Base-by-base conservation (phyloP, 1,284 basidiomycete species). In the Coriolopsis trogii region DNA sequence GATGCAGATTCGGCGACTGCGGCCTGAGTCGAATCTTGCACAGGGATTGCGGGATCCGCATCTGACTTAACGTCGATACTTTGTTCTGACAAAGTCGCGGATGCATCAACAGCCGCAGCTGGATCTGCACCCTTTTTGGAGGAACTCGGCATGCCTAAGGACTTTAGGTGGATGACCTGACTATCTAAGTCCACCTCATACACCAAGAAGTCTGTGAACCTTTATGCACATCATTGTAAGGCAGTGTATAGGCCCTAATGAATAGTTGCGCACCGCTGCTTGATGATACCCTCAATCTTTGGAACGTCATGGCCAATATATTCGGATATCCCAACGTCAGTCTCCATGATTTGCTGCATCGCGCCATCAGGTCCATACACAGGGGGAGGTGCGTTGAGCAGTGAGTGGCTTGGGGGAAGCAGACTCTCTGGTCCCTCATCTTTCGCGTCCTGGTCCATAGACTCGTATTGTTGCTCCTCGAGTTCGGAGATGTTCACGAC, bases 181-280 rank as follows among this genome's bases (percentile, higher is more conserved):
- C 87, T 80, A 57, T 91, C 85, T 49, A 86, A 78, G 60, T 91
- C 85, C 37, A 98, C 87, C 72, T 98, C 95, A 65, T 82, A 89
- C 23, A 98, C 95, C 58, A 97, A 66, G 67, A 98, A 98, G 71
- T 98, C 95, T 31, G 94, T 95, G 68, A 97, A 97, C 63, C 95
- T 96, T n/a, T 13, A 58, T 24, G 56, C 7, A 33, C 34, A 36
- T 49, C 24, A 42, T 34, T 42, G n/a, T n/a, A 31, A 12, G 16
- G 18, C 12, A n/a, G 3, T 25, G 3, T 18, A 30, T 28, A 36
- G 26, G 25, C 40, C 40, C 40, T 25, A 42, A 43, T 47, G 4
- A 5, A 31, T 16, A 25, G 60, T n/a, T n/a, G n/a, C 77, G 55
- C 55, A 93, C 94, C 94, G 79, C 72, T 97, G 94, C 72, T 98